These are phyloP conservation scores for Chlorokybus atmophyticus DNA, from an alignment of 139 green algal species.

Conservation along the genomic window DNA sequence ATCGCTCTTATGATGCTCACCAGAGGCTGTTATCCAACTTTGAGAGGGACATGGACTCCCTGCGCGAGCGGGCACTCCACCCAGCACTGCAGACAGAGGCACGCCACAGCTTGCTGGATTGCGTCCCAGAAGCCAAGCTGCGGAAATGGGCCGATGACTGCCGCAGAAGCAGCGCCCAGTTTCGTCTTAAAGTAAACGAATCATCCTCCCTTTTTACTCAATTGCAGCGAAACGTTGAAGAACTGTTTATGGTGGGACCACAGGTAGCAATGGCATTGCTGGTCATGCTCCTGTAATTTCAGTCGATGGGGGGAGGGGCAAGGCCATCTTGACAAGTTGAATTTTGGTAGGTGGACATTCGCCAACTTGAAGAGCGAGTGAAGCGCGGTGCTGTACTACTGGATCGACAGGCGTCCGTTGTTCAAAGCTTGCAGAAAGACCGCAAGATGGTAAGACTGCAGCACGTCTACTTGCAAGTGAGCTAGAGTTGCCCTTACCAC, in stretches of 20 bases:
- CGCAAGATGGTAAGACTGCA: conserved; percentile 22
- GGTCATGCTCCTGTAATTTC: no score
- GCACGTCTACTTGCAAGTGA: conserved; percentile 9
- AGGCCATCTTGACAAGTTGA: no score
- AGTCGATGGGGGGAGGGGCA: no score
- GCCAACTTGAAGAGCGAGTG: conserved; percentile 28
- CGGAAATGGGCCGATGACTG: conserved; percentile 49
- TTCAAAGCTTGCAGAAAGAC: conserved; percentile 34
- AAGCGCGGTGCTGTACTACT: conserved; percentile 35
- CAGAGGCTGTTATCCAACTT: conserved; percentile 51
- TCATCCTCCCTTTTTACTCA: conserved; percentile 29
- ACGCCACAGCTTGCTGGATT: conserved; percentile 37
- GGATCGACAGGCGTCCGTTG: conserved; percentile 39
- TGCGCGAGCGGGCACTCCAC: conserved; percentile 44
- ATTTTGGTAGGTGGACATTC: conserved; percentile 32
- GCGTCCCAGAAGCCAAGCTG: conserved; percentile 45
- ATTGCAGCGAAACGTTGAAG: conserved; percentile 65
- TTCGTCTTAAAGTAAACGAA: conserved; percentile 53
- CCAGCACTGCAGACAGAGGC: conserved; percentile 23
- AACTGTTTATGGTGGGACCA: conserved; percentile 50
- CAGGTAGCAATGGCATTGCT: no score
- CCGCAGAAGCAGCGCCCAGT: conserved; percentile 35
- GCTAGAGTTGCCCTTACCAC: neutral
- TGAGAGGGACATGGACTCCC: conserved; percentile 47
- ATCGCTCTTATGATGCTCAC: conserved; percentile 36